phyloP scores from a whole-genome alignment of 306 rosid genomes.

The Pueraria montana region DNA sequence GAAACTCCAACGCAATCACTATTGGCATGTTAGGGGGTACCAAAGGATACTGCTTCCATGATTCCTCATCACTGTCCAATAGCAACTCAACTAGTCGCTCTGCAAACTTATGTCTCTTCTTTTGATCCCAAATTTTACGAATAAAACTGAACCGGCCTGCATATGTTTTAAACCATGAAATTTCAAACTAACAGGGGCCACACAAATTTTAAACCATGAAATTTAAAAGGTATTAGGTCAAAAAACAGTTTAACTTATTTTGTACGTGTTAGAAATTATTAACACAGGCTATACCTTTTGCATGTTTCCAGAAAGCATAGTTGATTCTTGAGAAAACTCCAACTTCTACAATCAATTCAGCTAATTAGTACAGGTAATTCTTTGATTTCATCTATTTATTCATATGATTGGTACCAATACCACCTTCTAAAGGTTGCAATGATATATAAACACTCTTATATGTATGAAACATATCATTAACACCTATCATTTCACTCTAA shows the following conservation, averaged over 20 bases:
- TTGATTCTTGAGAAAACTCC: not conserved
- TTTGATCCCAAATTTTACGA: not conserved
- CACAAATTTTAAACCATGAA: not conserved
- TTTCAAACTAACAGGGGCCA: not conserved
- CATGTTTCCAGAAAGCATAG: not conserved
- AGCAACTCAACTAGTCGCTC: not conserved
- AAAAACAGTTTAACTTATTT: not conserved
- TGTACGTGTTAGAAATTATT: not conserved
- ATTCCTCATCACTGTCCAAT: not conserved
- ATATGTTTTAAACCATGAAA: not conserved
- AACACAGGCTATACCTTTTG: not conserved
- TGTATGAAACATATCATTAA: too few relatives aligned
- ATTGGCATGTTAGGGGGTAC: not conserved
- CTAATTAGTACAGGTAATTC: not conserved
- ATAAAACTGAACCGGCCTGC: not conserved
- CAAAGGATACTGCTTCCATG: not conserved
- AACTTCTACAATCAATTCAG: not conserved
- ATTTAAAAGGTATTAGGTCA: not conserved
- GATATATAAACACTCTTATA: too few relatives aligned
- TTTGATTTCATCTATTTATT: not conserved
- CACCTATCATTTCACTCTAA: too few relatives aligned
- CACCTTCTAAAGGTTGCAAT: too few relatives aligned
- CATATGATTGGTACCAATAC: too few relatives aligned
- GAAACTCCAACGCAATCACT: not conserved
- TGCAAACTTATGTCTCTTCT: not conserved